phyloP scores from a whole-genome alignment of 2,329 filamentous ascomycete genomes.

The Pseudogymnoascus sp. region DNA sequence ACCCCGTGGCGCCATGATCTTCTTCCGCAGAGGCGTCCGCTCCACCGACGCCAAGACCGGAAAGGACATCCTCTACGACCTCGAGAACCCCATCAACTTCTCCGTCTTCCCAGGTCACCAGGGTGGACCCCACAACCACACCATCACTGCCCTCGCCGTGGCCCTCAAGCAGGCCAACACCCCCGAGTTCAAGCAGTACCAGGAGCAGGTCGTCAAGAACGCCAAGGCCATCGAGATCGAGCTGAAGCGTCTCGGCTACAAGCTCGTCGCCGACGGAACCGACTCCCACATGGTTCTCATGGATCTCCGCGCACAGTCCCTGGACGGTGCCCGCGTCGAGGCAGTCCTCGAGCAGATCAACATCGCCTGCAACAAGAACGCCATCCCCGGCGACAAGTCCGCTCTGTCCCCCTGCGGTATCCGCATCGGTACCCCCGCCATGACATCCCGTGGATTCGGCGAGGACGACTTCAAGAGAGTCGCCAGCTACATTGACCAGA shows the following conservation, averaged over 20 bases:
- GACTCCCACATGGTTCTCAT: conserved; percentile 97
- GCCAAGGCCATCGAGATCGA: conserved; percentile 83
- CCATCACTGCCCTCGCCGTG: conserved; percentile 92
- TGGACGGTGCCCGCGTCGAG: conserved; percentile 94
- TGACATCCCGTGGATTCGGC: conserved; percentile 93
- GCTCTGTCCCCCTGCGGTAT: conserved; percentile 76
- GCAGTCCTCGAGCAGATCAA: conserved; percentile 95
- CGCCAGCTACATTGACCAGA: conserved; percentile 78
- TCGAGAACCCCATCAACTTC: conserved; percentile 95
- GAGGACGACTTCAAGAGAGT: conserved; percentile 89
- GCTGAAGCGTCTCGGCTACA: conserved; percentile 84
- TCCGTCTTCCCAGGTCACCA: conserved; percentile 99
- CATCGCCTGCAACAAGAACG: conserved; percentile 99
- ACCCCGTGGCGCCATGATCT: conserved; percentile 98
- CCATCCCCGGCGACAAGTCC: conserved; percentile 94
- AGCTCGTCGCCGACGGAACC: conserved; percentile 89
- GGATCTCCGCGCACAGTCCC: conserved; percentile 77
- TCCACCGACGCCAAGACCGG: conserved; percentile 85
- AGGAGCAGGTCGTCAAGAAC: conserved; percentile 86
- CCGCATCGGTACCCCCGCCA: conserved; percentile 93
- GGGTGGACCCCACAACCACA: conserved; percentile 98
- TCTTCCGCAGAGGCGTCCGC: conserved; percentile 96
- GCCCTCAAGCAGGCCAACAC: conserved; percentile 89
- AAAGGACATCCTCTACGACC: conserved; percentile 83
- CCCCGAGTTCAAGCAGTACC: conserved; percentile 89